Percentiles rank a stretch among this genome's conserved stretches.
Conservation (phyloP, 345 rosid species). For the Mercurialis annua region DNA sequence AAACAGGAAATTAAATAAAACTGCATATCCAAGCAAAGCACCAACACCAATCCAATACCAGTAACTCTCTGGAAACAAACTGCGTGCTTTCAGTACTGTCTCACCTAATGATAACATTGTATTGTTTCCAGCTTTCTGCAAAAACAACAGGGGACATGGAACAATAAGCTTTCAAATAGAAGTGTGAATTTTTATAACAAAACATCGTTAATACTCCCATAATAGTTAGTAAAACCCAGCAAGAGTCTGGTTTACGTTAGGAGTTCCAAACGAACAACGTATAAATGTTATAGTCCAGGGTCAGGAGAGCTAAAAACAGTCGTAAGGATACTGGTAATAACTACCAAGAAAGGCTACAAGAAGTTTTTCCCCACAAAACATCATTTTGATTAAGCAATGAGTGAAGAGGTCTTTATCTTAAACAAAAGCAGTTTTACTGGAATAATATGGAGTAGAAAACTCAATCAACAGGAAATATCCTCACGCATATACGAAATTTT, state of each 20-base stretch:
- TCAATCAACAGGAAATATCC: neutral
- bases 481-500: neutral
- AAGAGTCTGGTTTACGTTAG: neutral
- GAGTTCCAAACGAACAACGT: neutral
- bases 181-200: constrained; percentile 5
- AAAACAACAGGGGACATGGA: constrained; percentile 16
- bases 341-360: no score
- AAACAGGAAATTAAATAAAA: constrained; percentile 70
- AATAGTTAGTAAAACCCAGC: constrained; percentile 5
- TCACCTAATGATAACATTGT: constrained; percentile 52
- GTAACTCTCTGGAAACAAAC: constrained; percentile 76
- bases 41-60: constrained; percentile 99
- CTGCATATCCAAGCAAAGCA: constrained; percentile 84
- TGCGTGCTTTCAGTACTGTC: constrained; percentile 59
- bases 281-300: neutral
- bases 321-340: no score
- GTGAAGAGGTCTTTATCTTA: no score
- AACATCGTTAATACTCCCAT: neutral
- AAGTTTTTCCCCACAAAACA: no score
- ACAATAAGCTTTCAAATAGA: constrained; percentile 20
- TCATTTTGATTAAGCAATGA: no score
- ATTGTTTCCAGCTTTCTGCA: constrained; percentile 54
- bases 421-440: neutral
- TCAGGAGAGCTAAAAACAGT: neutral
- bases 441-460: neutral